Evolutionary conservation across 176 grass and related monocot genomes (phyloP).

Genomic region (Chloris gayana): DNA sequence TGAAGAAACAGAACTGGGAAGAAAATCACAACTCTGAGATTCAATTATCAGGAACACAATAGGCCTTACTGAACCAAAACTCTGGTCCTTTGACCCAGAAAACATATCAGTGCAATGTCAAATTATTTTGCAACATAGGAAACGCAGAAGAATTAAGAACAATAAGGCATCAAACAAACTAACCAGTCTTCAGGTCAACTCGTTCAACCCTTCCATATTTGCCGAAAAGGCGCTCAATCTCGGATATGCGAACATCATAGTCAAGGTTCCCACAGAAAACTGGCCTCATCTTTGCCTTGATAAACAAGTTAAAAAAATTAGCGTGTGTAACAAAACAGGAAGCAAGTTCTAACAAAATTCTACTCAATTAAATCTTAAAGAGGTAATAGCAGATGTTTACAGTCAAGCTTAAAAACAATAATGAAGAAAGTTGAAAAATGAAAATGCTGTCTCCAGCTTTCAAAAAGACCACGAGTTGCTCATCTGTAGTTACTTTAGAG

Average conservation of each 20-base stretch:
- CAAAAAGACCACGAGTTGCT: background rate
- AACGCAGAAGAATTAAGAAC: conserved; percentile 5
- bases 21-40: background rate
- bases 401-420: background rate
- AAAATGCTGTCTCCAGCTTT: background rate
- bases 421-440: background rate
- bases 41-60: background rate
- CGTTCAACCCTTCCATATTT: conserved; percentile 91
- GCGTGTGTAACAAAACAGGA: background rate
- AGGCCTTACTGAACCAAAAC: background rate
- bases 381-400: background rate
- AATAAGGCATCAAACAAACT: conserved; percentile 13
- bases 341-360: background rate
- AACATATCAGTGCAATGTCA: background rate
- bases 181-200: conserved; percentile 99
- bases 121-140: background rate
- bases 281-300: conserved; percentile 63
- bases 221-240: conserved; percentile 85
- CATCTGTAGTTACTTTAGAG: background rate
- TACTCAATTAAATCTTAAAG: background rate
- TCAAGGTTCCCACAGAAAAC: conserved; percentile 98
- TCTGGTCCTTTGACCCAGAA: background rate
- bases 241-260: conserved; percentile 80
- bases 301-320: background rate
- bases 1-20: background rate